These are phyloP conservation scores for Ganoderma sinense DNA, from an alignment of 1,284 basidiomycete genomes.

Conservation along the genomic window DNA sequence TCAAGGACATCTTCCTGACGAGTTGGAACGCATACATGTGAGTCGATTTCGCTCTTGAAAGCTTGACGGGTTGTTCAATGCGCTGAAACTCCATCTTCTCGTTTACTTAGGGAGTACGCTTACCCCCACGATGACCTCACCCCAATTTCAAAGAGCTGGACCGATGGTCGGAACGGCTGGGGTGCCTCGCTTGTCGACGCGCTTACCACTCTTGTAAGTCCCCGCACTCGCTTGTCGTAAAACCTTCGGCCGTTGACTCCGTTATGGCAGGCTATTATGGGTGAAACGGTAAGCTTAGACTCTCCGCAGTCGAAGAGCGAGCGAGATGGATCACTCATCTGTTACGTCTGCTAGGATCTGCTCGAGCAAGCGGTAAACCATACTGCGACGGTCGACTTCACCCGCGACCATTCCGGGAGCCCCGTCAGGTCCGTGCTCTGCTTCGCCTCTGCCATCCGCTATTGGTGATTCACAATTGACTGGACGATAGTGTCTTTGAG, in stretches of 20 bases:
- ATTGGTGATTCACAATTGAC: background rate
- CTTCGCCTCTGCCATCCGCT: background rate
- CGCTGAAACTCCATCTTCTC: background rate
- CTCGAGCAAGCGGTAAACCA: constrained; percentile 63
- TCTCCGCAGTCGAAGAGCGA: background rate
- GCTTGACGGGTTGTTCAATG: background rate
- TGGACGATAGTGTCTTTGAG: constrained; percentile 74
- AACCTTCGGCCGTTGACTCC: background rate
- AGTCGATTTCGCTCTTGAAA: constrained; percentile 28
- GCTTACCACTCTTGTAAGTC: constrained; percentile 64
- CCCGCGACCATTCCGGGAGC: constrained; percentile 53
- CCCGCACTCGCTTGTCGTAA: no score
- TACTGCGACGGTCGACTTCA: constrained; percentile 62
- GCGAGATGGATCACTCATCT: background rate
- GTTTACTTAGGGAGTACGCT: constrained; percentile 55
- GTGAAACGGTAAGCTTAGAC: constrained; percentile 54
- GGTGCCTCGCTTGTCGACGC: constrained; percentile 73
- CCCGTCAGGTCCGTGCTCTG: constrained; percentile 55
- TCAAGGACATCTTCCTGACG: constrained; percentile 60
- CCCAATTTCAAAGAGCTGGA: constrained; percentile 56
- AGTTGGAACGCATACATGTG: constrained; percentile 69
- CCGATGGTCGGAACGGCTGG: constrained; percentile 72
- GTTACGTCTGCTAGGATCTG: constrained; percentile 40
- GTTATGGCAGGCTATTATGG: constrained; percentile 54
- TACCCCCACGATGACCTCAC: constrained; percentile 71